phyloP scores from a whole-genome alignment of 495 filamentous ascomycete genomes.

The Xylaria cubensis region DNA sequence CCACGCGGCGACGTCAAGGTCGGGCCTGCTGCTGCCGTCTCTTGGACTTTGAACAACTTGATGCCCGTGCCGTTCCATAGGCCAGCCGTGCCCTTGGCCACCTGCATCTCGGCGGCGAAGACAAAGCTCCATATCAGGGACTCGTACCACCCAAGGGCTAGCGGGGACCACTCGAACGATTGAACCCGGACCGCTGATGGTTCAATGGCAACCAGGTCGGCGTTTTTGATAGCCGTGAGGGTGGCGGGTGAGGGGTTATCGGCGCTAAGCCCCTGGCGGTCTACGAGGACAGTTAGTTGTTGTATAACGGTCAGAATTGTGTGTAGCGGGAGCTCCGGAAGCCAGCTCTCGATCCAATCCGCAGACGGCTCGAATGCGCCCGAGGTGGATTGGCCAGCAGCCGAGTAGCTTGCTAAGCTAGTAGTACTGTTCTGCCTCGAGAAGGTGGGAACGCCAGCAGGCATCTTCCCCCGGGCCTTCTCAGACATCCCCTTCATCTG shows the following conservation, averaged over 20 bases:
- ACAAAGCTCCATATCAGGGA: constrained; percentile 94
- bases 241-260: constrained; percentile 45
- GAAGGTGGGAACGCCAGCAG: constrained; percentile 81
- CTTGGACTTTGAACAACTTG: constrained; percentile 88
- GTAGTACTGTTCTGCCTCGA: constrained; percentile 92
- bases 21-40: constrained; percentile 78
- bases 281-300: constrained; percentile 59
- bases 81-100: constrained; percentile 86
- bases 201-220: constrained; percentile 67
- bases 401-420: constrained; percentile 73
- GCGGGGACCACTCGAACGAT: constrained; percentile 92
- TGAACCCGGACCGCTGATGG: constrained; percentile 79
- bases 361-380: constrained; percentile 79
- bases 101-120: constrained; percentile 87
- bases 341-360: constrained; percentile 90
- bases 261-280: constrained; percentile 46
- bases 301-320: constrained; percentile 83
- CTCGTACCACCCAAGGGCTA: constrained; percentile 96
- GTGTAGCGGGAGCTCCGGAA: constrained; percentile 89
- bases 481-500: constrained; percentile 97
- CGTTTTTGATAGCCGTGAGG: constrained; percentile 48
- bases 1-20: constrained; percentile 83
- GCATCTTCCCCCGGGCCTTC: constrained; percentile 96
- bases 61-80: constrained; percentile 94
- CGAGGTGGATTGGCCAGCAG: constrained; percentile 54